Conservation (phyloP, 108 stramenopile species). For the Fistulifera solaris region DNA sequence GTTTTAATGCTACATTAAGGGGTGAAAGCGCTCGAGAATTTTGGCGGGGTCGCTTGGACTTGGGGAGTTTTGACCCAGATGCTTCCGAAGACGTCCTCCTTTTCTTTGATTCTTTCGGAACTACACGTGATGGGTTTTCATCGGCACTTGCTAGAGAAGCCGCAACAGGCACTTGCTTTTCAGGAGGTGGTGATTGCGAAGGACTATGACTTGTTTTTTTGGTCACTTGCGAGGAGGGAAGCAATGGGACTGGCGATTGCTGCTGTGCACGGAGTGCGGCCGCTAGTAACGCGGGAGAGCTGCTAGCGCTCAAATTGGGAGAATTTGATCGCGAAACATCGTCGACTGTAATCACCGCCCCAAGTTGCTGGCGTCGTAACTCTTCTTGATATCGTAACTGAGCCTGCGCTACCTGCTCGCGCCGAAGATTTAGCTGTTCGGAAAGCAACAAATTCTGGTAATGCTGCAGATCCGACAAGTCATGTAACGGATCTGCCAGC, state of each 20-base stretch:
- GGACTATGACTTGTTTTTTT: neutral
- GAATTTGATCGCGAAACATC: neutral
- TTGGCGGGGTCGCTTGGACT: neutral
- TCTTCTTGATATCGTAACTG: constrained; percentile 10
- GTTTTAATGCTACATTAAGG: neutral
- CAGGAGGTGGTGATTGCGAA: no score
- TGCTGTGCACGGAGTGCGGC: no score
- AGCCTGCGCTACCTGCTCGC: constrained; percentile 15
- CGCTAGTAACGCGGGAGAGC: neutral
- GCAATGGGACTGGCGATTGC: neutral
- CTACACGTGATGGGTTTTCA: neutral
- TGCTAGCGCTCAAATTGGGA: neutral
- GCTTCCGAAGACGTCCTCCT: constrained; percentile 4
- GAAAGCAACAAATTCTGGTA: constrained; percentile 19
- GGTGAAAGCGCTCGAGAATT: neutral
- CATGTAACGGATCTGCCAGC: constrained; percentile 24
- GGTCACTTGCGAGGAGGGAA: neutral
- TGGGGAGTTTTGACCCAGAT: neutral
- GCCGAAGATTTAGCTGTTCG: constrained; percentile 17
- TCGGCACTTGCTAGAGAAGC: neutral
- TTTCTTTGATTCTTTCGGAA: neutral
- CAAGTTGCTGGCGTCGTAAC: constrained; percentile 4
- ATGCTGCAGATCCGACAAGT: constrained; percentile 31
- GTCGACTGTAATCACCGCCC: neutral
- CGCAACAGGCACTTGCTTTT: neutral